Evolutionary conservation across 768 basidiomycete genomes (phyloP).

Genomic region (Mycena vulgaris): DNA sequence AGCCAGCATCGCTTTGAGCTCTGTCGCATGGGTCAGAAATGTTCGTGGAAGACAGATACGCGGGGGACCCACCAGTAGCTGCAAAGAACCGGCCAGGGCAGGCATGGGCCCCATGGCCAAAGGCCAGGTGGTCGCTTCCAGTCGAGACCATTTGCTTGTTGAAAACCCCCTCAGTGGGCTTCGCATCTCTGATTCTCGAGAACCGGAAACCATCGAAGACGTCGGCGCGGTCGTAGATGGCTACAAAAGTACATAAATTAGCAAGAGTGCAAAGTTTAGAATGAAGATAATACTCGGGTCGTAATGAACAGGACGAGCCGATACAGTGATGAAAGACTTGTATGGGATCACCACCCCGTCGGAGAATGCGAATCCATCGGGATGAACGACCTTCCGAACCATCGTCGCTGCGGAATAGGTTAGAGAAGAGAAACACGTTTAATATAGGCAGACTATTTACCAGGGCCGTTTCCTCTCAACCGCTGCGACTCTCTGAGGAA

Average conservation of each 20-base stretch:
- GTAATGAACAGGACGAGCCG: constrained; percentile 12
- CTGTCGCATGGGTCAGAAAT: neutral
- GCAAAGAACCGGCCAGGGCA: constrained; percentile 30
- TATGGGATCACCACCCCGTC: constrained; percentile 54
- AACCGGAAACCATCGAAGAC: constrained; percentile 41
- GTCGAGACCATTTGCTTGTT: constrained; percentile 46
- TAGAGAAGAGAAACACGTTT: too few species aligned
- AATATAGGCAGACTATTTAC: neutral
- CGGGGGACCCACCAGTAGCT: too few species aligned
- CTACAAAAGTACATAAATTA: neutral
- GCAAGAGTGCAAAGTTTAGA: too few species aligned
- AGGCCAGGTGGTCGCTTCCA: constrained; percentile 17
- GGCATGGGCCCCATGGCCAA: constrained; percentile 42
- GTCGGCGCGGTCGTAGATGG: constrained; percentile 1
- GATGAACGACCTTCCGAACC: constrained; percentile 44
- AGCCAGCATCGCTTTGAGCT: constrained; percentile 9
- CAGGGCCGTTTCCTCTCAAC: neutral
- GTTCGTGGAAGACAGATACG: too few species aligned
- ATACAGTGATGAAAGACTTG: constrained; percentile 43
- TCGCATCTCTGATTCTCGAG: constrained; percentile 45
- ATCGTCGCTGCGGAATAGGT: constrained; percentile 44
- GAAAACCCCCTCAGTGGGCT: neutral
- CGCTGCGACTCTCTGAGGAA: constrained; percentile 26
- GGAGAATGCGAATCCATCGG: constrained; percentile 49
- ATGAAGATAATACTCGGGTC: too few species aligned